Evolutionary conservation across 768 basidiomycete genomes (phyloP).

Genomic region (Termitomyces sp.): DNA sequence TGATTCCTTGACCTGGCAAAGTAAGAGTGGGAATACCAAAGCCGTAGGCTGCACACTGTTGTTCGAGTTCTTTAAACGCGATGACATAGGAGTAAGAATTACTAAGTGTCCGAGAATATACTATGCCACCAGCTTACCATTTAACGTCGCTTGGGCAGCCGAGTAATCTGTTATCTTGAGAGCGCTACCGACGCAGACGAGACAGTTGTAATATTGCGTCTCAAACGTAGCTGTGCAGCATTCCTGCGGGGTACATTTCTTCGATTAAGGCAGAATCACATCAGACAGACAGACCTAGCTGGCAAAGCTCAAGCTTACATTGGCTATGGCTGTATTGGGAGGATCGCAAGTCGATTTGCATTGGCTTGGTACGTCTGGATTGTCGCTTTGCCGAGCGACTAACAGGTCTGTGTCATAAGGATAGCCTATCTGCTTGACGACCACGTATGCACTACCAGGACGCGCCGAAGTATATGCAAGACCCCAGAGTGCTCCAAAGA

Average conservation of each 20-base stretch:
- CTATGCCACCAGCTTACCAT: background rate
- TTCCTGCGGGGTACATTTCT: conserved; percentile 26
- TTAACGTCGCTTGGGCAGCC: conserved; percentile 25
- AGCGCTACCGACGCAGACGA: conserved; percentile 33
- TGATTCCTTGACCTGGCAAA: background rate
- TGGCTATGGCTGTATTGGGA: conserved; percentile 20
- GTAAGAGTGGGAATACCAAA: background rate
- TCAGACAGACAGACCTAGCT: background rate
- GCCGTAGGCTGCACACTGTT: background rate
- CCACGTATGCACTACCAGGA: background rate
- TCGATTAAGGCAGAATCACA: background rate
- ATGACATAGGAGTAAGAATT: background rate
- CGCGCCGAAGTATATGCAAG: background rate
- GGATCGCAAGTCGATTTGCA: conserved; percentile 32
- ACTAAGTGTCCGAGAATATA: background rate
- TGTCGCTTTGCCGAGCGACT: conserved; percentile 21
- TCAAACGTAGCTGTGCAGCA: conserved; percentile 44
- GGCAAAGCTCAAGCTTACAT: conserved; percentile 15
- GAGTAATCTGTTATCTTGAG: conserved; percentile 28
- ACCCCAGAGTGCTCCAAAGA: background rate
- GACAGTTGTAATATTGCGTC: conserved; percentile 39
- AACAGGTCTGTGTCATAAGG: background rate
- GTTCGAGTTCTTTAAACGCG: background rate
- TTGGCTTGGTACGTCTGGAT: conserved; percentile 26
- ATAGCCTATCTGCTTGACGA: background rate